Evolutionary conservation across 768 basidiomycete species (phyloP).

Genomic region (Daedalea quercina): DNA sequence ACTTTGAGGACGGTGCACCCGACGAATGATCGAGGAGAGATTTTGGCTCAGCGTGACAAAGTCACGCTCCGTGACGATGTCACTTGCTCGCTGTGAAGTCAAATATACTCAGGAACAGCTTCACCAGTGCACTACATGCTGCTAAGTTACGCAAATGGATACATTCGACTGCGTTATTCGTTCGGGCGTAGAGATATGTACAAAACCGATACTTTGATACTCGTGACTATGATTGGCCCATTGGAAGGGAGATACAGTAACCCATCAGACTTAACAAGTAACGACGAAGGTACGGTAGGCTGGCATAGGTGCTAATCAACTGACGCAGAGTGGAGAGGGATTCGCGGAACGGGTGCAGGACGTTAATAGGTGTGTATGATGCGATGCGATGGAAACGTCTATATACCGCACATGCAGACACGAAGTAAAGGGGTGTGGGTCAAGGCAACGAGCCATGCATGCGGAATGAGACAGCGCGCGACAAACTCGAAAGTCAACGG

Average conservation of each 20-base stretch:
- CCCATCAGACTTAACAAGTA: constrained; percentile 11
- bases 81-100: no score
- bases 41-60: not conserved
- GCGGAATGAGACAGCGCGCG: constrained; percentile 15
- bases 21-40: constrained; percentile 2
- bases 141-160: no score
- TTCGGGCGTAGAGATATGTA: not conserved
- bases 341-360: constrained; percentile 12
- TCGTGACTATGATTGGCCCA: not conserved
- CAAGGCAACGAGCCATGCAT: constrained; percentile 4
- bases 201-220: no score
- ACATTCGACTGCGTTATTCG: not conserved
- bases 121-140: no score
- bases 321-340: constrained; percentile 13
- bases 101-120: no score
- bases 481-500: constrained; percentile 13
- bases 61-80: not conserved
- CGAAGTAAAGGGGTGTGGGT: not conserved
- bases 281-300: constrained; percentile 10
- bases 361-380: constrained; percentile 8
- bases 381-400: constrained; percentile 11
- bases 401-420: constrained; percentile 18
- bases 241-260: not conserved
- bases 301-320: constrained; percentile 12
- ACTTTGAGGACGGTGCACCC: not conserved